phyloP scores from a whole-genome alignment of 495 filamentous ascomycete species.

The Penicillium maclennaniae region DNA sequence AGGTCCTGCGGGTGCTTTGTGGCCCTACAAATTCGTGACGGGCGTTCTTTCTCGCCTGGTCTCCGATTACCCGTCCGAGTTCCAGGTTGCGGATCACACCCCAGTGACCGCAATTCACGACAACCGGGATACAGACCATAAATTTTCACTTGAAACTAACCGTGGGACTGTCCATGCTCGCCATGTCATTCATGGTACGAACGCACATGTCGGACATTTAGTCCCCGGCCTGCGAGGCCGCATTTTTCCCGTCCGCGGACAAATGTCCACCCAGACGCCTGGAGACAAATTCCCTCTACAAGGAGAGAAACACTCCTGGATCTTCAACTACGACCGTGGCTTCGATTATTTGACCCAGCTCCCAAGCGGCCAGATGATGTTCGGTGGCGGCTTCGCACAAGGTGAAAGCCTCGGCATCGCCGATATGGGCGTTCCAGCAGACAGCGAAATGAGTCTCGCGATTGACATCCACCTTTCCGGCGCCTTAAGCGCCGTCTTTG shows the following conservation, averaged over 20 bases:
- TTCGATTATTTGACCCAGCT: slow-evolving; percentile 81
- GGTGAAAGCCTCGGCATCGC: slow-evolving; percentile 47
- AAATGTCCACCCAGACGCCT: slow-evolving; percentile 62
- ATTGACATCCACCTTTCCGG: slow-evolving; percentile 33
- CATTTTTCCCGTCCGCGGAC: slow-evolving; percentile 65
- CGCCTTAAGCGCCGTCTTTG: slow-evolving; percentile 26
- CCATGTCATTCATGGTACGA: slow-evolving; percentile 71
- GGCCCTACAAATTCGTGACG: slow-evolving; percentile 79
- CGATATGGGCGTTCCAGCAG: slow-evolving; percentile 31
- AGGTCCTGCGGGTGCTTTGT: slow-evolving; percentile 49
- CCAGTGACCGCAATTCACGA: slow-evolving; percentile 50
- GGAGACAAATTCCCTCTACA: slow-evolving; percentile 32
- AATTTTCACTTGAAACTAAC: slow-evolving; percentile 51
- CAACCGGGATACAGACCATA: background rate
- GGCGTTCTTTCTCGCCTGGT: slow-evolving; percentile 59
- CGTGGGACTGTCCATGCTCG: slow-evolving; percentile 56
- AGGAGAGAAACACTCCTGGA: slow-evolving; percentile 30
- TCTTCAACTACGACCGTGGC: slow-evolving; percentile 54
- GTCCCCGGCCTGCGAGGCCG: slow-evolving; percentile 64
- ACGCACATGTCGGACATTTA: slow-evolving; percentile 71
- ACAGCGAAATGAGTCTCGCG: slow-evolving; percentile 30
- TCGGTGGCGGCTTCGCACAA: slow-evolving; percentile 56
- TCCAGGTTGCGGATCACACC: slow-evolving; percentile 74
- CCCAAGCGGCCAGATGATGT: slow-evolving; percentile 56
- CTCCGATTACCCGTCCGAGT: slow-evolving; percentile 24